phyloP scores from a whole-genome alignment of 768 basidiomycete genomes.

The Leccinum obscurum region DNA sequence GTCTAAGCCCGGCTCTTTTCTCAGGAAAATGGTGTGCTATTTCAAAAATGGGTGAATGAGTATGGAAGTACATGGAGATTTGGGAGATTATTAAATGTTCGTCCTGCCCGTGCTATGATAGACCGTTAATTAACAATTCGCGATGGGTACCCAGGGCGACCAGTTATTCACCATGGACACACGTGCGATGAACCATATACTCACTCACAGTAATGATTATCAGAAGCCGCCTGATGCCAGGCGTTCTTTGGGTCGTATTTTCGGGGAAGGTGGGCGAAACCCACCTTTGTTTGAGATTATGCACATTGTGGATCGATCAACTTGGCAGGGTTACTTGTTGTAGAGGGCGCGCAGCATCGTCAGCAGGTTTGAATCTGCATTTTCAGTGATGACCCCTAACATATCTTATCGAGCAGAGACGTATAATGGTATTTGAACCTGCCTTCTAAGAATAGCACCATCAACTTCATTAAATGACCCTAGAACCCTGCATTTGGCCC shows the following conservation, averaged over 20 bases:
- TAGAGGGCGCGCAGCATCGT: conserved; percentile 41
- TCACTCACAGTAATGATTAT: conserved; percentile 55
- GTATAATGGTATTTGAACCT: conserved; percentile 30
- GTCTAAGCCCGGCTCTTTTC: neutral
- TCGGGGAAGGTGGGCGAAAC: conserved; percentile 37
- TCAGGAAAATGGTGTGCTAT: conserved; percentile 32
- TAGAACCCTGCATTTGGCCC: conserved; percentile 70
- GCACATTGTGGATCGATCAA: neutral
- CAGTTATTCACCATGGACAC: conserved; percentile 60
- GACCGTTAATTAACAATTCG: neutral
- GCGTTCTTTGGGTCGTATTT: conserved; percentile 30
- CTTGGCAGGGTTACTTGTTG: conserved; percentile 48
- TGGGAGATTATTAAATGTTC: conserved; percentile 46
- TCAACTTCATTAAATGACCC: neutral
- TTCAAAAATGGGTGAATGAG: conserved; percentile 47
- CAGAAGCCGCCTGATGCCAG: conserved; percentile 51
- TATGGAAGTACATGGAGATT: conserved; percentile 51
- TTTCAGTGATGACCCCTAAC: neutral
- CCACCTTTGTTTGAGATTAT: too few relatives aligned
- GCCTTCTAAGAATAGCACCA: too few relatives aligned
- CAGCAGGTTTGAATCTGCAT: conserved; percentile 34
- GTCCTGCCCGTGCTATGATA: conserved; percentile 8
- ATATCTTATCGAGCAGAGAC: conserved; percentile 14
- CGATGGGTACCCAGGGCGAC: conserved; percentile 20
- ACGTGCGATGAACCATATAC: conserved; percentile 62